Conservation (phyloP, 2,329 filamentous ascomycete genomes). For the Paecilomyces fulvus region DNA sequence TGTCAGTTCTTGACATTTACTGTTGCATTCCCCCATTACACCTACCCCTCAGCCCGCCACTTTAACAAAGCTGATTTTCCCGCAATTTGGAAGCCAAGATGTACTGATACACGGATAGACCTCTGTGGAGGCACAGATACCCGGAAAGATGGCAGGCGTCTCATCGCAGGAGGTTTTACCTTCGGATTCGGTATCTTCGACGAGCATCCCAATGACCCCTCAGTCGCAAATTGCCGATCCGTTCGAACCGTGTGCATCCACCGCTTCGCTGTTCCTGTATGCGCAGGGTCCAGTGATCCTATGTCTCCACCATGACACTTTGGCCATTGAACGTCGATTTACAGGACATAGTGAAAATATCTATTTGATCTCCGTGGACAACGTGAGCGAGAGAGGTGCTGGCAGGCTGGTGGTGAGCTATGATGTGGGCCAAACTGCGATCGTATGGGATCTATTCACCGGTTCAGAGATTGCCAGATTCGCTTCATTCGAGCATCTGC, state of each 20-base stretch:
- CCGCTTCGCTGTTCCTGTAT: slow-evolving; percentile 83
- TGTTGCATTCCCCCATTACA: neutral
- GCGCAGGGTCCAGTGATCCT: slow-evolving; percentile 73
- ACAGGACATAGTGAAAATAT: slow-evolving; percentile 76
- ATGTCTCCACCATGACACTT: slow-evolving; percentile 83
- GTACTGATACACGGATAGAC: neutral
- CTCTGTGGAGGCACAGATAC: neutral
- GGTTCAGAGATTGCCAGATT: slow-evolving; percentile 89
- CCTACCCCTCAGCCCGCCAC: slow-evolving; percentile 6
- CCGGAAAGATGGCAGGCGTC: slow-evolving; percentile 46
- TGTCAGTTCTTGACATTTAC: neutral
- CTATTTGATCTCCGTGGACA: slow-evolving; percentile 78
- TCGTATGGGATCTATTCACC: slow-evolving; percentile 93
- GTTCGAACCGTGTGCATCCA: slow-evolving; percentile 84
- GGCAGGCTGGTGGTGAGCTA: slow-evolving; percentile 88
- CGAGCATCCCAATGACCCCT: slow-evolving; percentile 40
- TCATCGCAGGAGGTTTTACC: slow-evolving; percentile 53
- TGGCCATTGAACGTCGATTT: slow-evolving; percentile 82
- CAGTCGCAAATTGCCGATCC: slow-evolving; percentile 31
- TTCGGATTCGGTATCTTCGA: slow-evolving; percentile 50
- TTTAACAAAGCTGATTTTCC: neutral
- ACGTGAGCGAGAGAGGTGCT: slow-evolving; percentile 75
- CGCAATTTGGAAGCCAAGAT: neutral
- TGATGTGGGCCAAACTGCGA: slow-evolving; percentile 80
- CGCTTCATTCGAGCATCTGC: slow-evolving; percentile 78